Base-by-base conservation (phyloP, 2,329 filamentous ascomycete genomes). In the Alternaria sp. region DNA sequence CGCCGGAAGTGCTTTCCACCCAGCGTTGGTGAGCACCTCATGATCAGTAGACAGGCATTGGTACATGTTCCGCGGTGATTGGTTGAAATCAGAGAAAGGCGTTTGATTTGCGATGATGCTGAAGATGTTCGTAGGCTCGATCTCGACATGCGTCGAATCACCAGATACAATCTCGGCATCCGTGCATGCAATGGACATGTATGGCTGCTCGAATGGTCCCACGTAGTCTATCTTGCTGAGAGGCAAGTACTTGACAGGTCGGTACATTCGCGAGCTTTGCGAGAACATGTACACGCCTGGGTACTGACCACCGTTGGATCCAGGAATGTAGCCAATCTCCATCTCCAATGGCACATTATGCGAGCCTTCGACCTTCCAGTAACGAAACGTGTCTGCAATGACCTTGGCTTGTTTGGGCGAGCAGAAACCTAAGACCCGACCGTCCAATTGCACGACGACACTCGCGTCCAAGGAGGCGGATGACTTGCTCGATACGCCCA, bases 51-150 rank as follows among this genome's bases (percentile, higher is more conserved):
- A 17, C 17, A 17, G 17, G 17, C 17, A 17, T 17, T 62, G 92
- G 77, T 98, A 99, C 94, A 98, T 98, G 80, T 99, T 99, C 85
- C 95, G 86, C 1, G 95, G 95, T 13, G 93, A 97, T 79, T 99
- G 95, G 80, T 99, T 99, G 81, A 97, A 97, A 77, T 99, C 92
- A 45, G 94, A 97, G 80, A 99, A 99, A 3, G 95, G 95, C 0
- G 95, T 99, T 90, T 97, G 96, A 80, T 98, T 98, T 71, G 95
- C 95, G 51, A 99, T 85, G 65, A 99, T 98, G 7, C 94, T 98
- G 26, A 99, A 86, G 66, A 99, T 98, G 79, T 98, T 95, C 31
- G 95, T 99, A 2, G 95, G 93, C 57, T 93, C 90, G 71, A 91
- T 91, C 78, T 99, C 95, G 42, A 98, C 93, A 74, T 99, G 95